Conservation (phyloP, 192 early-diverging fungal genomes). For the Phycomyces nitens region DNA sequence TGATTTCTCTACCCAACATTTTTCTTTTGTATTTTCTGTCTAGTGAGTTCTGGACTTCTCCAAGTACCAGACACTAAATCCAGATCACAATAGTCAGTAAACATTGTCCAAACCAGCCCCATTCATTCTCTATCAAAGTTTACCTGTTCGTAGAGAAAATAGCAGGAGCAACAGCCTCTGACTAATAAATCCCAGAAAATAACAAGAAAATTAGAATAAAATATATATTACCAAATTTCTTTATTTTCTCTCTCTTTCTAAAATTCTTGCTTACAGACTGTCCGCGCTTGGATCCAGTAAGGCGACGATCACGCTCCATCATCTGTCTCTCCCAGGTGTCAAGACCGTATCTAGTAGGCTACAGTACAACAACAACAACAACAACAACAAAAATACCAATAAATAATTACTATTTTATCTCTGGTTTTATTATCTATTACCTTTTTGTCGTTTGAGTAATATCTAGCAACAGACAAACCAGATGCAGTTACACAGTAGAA, state of each 20-base stretch:
- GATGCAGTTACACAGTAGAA: constrained; percentile 63
- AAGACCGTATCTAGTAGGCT: constrained; percentile 60
- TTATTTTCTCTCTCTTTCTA: background rate
- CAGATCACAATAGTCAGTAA: background rate
- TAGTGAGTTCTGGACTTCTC: constrained; percentile 42
- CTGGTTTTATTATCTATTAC: constrained; percentile 31
- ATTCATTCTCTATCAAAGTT: background rate
- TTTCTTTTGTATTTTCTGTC: background rate
- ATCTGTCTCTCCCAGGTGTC: constrained; percentile 77
- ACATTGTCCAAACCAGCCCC: background rate
- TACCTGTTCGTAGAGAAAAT: constrained; percentile 47
- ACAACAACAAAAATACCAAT: constrained; percentile 1
- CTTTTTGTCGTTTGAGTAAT: constrained; percentile 62
- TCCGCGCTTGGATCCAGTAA: constrained; percentile 67
- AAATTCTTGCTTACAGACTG: constrained; percentile 47
- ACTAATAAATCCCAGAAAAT: background rate
- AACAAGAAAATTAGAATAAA: background rate
- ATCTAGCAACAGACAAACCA: constrained; percentile 54
- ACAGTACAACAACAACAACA: too few species aligned
- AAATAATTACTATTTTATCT: background rate
- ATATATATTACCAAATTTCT: background rate
- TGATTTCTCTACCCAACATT: background rate
- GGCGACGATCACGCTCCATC: constrained; percentile 73
- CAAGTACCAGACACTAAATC: constrained; percentile 61
- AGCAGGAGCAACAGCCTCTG: background rate